A percentile compares a stretch with the other conserved stretches of the same genome.
Conservation (phyloP, 2,329 filamentous ascomycete genomes). For the Ramularia endophylla region DNA sequence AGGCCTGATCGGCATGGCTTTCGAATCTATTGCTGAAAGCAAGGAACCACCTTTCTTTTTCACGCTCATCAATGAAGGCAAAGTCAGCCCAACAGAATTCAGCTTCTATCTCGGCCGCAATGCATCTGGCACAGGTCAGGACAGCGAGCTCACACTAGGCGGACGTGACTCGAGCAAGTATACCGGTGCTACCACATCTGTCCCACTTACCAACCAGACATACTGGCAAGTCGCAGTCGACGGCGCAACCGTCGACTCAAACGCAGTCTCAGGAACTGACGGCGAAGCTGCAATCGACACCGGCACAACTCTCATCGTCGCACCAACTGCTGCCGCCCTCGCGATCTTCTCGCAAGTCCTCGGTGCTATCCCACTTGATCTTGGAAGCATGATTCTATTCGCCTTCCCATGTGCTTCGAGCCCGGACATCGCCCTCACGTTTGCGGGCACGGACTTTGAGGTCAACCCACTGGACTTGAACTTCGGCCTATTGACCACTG, state of each 20-base stretch:
- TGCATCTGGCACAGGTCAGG: conserved; percentile 14
- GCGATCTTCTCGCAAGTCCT: conserved; percentile 31
- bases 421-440: conserved; percentile 22
- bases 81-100: conserved; percentile 23
- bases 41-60: conserved; percentile 21
- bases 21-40: conserved; percentile 13
- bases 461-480: conserved; percentile 21
- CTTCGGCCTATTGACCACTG: conserved; percentile 15
- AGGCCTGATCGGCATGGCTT: conserved; percentile 22
- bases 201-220: conserved; percentile 20
- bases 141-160: conserved; percentile 23
- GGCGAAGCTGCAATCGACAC: conserved; percentile 25
- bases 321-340: conserved; percentile 26
- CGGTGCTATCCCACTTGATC: conserved; percentile 26
- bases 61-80: conserved; percentile 20
- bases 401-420: conserved; percentile 29
- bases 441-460: conserved; percentile 24
- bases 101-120: conserved; percentile 26
- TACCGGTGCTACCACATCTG: conserved; percentile 19
- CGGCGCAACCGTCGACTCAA: no score
- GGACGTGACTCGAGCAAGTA: conserved; percentile 20
- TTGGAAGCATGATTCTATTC: conserved; percentile 23
- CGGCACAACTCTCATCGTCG: conserved; percentile 30
- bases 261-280: conserved; percentile 8
- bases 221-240: conserved; percentile 28